phyloP scores from a whole-genome alignment of 306 rosid species.

The Hylodesmum podocarpum region DNA sequence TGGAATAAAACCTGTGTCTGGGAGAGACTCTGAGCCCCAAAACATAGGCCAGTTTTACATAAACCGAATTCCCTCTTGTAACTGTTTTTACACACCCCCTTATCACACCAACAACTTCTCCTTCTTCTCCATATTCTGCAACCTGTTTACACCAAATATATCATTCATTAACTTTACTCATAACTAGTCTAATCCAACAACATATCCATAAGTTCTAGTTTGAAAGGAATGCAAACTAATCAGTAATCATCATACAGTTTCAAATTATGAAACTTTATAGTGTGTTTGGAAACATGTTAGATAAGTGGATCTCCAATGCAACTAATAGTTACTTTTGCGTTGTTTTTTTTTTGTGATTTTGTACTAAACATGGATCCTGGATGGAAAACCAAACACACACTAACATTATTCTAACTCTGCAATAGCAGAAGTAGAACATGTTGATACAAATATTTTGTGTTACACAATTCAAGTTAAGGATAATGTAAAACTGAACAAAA shows the following conservation, averaged over 20 bases:
- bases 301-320: too few species aligned
- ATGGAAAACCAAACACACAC: too few species aligned
- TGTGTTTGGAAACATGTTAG: too few species aligned
- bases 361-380: too few species aligned
- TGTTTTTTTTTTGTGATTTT: too few species aligned
- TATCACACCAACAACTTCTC: constrained; percentile 74
- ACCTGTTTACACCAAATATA: constrained; percentile 46
- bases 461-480: not conserved
- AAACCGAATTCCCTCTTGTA: constrained; percentile 55
- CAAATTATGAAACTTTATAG: not conserved
- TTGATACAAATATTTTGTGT: not conserved
- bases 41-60: constrained; percentile 72
- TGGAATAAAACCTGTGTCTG: constrained; percentile 63
- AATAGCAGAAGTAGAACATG: not conserved
- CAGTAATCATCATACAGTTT: not conserved
- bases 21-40: constrained; percentile 92
- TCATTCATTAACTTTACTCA: constrained; percentile 17
- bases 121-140: constrained; percentile 77
- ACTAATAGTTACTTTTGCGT: too few species aligned
- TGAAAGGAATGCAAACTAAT: not conserved
- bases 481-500: not conserved
- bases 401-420: not conserved
- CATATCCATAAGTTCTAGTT: not conserved
- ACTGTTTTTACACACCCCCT: constrained; percentile 90
- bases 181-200: constrained; percentile 12